Evolutionary conservation across 2,329 filamentous ascomycete species (phyloP), one percentile per base, ranked within the genome.

Genomic region (Fusarium goolgardi): DNA sequence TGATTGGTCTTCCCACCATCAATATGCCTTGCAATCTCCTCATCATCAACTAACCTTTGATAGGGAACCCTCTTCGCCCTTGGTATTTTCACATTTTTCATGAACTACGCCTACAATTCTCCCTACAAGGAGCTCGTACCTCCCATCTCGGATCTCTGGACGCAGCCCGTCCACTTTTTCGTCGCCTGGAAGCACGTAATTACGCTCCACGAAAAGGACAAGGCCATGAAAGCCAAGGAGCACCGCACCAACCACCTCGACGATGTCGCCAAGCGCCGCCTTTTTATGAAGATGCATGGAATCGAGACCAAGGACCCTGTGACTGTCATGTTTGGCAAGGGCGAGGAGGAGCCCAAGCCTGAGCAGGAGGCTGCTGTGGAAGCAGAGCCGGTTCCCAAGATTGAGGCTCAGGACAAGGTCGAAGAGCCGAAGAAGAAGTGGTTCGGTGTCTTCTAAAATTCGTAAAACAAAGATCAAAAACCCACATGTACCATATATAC

Each of bases 211-310:
- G 86, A 91, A 70, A 86, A 89, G 72, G 90, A 94, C 78, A 87
- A 87, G 69, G 90, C 89, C 31, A 83, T 86, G 67, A 81, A 89
- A 75, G 91, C 91, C 29, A 84, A 86, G 53, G 92, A 94, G 79
- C 88, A 89, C 81, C 87, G 94, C 56, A 87, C 88, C 74, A 86
- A 86, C 75, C 89, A 89, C 70, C 85, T 93, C 57, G 93, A 97
- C 71, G 96, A 99, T 81, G 90, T 96, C 29, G 87, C 90, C 78
- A 97, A 97, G 87, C 86, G 95, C 73, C 87, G 87, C 64, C 89
- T 92, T 78, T 99, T 93, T 80, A 89, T 94, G 74, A 90, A 93
- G 79, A 93, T 91, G 63, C 93, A 97, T 82, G 94, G 93, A 12
- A 78, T 97, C 75, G 90, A 94, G 77, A 82, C 86, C 71, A 83